A percentile compares a stretch with the other conserved stretches of the same genome.
Evolutionary conservation across 1,284 basidiomycete genomes (phyloP).

Genomic region (Ustilago vetiveriae): DNA sequence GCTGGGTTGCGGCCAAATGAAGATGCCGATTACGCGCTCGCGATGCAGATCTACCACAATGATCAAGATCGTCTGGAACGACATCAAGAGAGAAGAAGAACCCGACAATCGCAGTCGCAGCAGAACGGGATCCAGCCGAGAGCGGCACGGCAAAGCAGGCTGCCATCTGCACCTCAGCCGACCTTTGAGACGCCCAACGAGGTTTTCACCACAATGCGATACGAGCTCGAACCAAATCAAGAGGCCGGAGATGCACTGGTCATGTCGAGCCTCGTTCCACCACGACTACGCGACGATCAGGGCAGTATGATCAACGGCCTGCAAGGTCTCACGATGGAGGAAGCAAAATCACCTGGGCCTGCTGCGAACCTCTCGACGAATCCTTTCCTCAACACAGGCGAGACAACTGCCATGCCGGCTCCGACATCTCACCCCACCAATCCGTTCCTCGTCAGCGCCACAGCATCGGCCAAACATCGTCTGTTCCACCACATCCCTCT

Average conservation of each 20-base stretch:
- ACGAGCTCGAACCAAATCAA: slow-evolving; percentile 8
- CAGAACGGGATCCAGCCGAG: slow-evolving; percentile 1
- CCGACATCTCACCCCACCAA: slow-evolving; percentile 13
- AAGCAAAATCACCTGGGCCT: background rate
- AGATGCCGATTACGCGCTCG: slow-evolving; percentile 54
- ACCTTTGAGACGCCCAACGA: slow-evolving; percentile 29
- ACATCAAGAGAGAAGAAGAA: slow-evolving; percentile 27
- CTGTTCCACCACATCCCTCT: slow-evolving; percentile 36
- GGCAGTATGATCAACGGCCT: slow-evolving; percentile 10
- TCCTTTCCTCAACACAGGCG: slow-evolving; percentile 19
- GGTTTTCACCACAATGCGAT: slow-evolving; percentile 52
- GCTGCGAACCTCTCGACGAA: slow-evolving; percentile 19
- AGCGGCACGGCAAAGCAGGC: background rate
- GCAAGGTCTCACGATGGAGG: slow-evolving; percentile 7
- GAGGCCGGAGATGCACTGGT: slow-evolving; percentile 22
- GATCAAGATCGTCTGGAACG: slow-evolving; percentile 43
- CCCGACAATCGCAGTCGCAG: slow-evolving; percentile 17
- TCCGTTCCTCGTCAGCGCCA: slow-evolving; percentile 18
- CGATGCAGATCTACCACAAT: slow-evolving; percentile 55
- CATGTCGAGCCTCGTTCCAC: slow-evolving; percentile 23
- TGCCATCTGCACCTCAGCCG: slow-evolving; percentile 1
- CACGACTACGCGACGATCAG: slow-evolving; percentile 6
- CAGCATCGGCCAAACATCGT: slow-evolving; percentile 17
- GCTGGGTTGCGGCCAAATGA: slow-evolving; percentile 21
- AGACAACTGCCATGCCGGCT: background rate